Evolutionary conservation across 2,329 filamentous ascomycete genomes (phyloP), one percentile per base, ranked within the genome.

Genomic region (Fusarium sp.): DNA sequence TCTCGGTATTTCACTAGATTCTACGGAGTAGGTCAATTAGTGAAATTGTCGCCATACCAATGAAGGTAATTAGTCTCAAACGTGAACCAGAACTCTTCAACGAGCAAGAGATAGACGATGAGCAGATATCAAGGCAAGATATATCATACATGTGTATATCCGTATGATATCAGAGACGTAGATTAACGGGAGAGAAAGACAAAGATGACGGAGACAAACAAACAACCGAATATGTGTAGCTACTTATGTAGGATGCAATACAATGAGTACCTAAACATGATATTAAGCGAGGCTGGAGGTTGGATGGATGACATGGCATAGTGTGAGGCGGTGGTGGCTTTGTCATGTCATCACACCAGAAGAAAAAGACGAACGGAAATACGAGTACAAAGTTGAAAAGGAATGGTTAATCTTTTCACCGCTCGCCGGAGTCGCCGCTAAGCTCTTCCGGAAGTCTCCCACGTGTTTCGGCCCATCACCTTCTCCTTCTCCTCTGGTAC

Each of bases 371-470:
- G 33, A 23, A 8, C 23, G 23, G 23, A 7, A 23, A 23, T 8
- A 23, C 23, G 23, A 23, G 23, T 23, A 23, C 23, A 23, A 23
- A 43, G 56, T 35, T 20, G 46, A 60, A 60, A 41, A 49, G 65
- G 60, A 68, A 71, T 65, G 67, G 64, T 46, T 19, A 65, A 73
- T 69, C 41, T 71, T 73, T 73, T 70, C 68, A 73, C 71, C 70
- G 66, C 70, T 67, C 53, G 23, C 62, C 48, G 46, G 70, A 55
- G 62, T 68, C 46, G 56, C 71, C 68, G 56, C 72, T 74, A 74
- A 74, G 62, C 72, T 62, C 32, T 74, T 73, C 63, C 68, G 71
- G 71, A 72, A 74, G 60, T 56, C 54, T 55, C 62, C 72, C 72
- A 74, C 72, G 72, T 74, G 72, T 74, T 73, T 73, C 61, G 50